These are phyloP conservation scores for Aspergillus bridgeri DNA, from an alignment of 495 filamentous ascomycete species.

Conservation along the genomic window DNA sequence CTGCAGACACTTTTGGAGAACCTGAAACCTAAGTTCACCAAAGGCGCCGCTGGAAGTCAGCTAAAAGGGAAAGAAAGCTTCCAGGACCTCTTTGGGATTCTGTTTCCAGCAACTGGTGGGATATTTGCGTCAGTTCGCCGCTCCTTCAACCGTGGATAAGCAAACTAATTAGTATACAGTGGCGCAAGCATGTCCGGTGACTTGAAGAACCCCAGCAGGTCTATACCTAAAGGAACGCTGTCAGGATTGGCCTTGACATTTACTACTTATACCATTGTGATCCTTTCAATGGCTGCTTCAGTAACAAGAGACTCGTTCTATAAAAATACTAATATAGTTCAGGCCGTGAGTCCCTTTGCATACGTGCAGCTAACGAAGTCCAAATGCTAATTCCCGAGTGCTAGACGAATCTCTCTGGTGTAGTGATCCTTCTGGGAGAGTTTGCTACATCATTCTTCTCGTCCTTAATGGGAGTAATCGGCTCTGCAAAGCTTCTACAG, in stretches of 20 bases:
- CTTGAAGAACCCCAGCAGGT: constrained; percentile 75
- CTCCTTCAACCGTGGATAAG: not conserved
- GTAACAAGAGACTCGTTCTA: constrained; percentile 72
- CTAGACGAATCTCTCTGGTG: constrained; percentile 66
- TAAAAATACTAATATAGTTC: constrained; percentile 72
- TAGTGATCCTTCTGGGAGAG: constrained; percentile 75
- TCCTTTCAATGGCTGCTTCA: constrained; percentile 75
- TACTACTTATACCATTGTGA: constrained; percentile 69
- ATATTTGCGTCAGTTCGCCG: constrained; percentile 55
- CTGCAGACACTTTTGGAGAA: constrained; percentile 66
- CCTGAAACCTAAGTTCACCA: constrained; percentile 64
- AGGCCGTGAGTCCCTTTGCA: constrained; percentile 49
- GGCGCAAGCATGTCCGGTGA: constrained; percentile 93
- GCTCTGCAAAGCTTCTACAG: constrained; percentile 82
- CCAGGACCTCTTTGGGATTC: constrained; percentile 79
- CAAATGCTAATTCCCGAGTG: not conserved
- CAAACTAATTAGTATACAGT: constrained; percentile 30
- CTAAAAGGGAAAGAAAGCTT: constrained; percentile 66
- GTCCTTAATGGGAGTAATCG: constrained; percentile 81
- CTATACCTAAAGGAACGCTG: constrained; percentile 79
- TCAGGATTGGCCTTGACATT: constrained; percentile 75
- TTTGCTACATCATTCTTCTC: constrained; percentile 83
- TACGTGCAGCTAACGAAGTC: not conserved
- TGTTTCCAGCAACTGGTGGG: constrained; percentile 82
- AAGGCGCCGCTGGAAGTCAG: constrained; percentile 64